Evolutionary conservation across 129 eudicot genomes (phyloP), one percentile per base, ranked within the genome.

Genomic region (Cynara cardunculus): DNA sequence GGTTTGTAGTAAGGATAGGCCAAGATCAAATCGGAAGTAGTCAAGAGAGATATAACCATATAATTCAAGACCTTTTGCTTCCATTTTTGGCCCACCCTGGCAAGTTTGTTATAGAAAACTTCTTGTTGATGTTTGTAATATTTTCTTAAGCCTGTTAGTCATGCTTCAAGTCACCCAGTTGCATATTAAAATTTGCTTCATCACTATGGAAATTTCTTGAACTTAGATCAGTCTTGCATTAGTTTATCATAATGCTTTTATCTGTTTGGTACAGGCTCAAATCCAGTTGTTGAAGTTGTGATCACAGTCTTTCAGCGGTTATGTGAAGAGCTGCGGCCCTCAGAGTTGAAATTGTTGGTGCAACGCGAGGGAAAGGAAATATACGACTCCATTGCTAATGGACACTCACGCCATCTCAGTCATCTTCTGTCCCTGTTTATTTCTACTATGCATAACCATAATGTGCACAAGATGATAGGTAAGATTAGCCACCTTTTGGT

Each of bases 351-450:
- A 73, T 72, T 76, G 31, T 53, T 95, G 84, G 83, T 94, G 88
- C 78, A 76, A 75, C 85, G 86, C 73, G 80, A 90, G 64, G 31
- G 16, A 76, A 68, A 75, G 22, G 88, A 89, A 84, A 84, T 89
- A 31, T 59, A 27, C 30, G 80, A 83, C 11, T 79, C 79, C 46
- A 72, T 75, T 72, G 53, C 82, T 61, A 83, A 65, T 75, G 88
- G 87, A 39, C 64, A 73, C 71, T 69, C 71, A 10, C 73, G 70
- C 62, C 92, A 90, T 87, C 85, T 95, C 34, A 75, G 75, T 82
- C 89, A 87, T 73, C 93, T 95, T 67, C 70, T 95, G 46, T 85
- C 99, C 62, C 80, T 95, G 78, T 90, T 90, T 82, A 80, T 88
- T 35, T 88, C 94, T 73, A 86, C 87, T 27, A 56, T 89, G 81